Evolutionary conservation across 2,329 filamentous ascomycete genomes (phyloP).

Genomic region (Cercospora sp.): DNA sequence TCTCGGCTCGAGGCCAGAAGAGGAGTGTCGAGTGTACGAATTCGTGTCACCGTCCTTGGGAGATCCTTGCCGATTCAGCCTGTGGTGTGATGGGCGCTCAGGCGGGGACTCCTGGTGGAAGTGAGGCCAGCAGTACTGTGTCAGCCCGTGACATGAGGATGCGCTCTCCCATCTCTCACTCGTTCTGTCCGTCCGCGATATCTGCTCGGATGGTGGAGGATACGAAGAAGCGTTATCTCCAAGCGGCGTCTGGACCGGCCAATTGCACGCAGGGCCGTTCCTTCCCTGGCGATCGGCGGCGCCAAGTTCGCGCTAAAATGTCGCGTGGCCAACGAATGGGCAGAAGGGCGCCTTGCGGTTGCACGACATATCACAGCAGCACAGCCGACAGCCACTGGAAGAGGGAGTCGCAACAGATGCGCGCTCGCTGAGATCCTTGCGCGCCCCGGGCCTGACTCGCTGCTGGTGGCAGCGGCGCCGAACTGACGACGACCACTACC

Average conservation of each 20-base stretch:
- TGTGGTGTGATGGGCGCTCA: constrained; percentile 2
- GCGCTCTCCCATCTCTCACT: not conserved
- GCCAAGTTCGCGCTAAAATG: not conserved
- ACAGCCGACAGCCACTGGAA: not conserved
- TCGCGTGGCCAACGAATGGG: constrained; percentile 9
- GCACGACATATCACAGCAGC: constrained; percentile 6
- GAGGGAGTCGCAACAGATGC: not conserved
- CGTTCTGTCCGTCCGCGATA: not conserved
- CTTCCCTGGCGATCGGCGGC: not conserved
- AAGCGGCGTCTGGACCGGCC: not conserved
- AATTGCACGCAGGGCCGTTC: not conserved
- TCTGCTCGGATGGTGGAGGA: not conserved
- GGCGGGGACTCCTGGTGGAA: not conserved
- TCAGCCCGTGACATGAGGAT: not conserved
- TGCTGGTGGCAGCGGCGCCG: not conserved
- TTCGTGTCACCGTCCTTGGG: not conserved
- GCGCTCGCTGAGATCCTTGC: not conserved
- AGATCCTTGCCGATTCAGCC: not conserved
- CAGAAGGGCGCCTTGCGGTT: constrained; percentile 1
- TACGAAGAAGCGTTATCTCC: not conserved
- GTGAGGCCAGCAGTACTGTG: not conserved
- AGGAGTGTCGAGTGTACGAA: not conserved
- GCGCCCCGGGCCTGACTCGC: not conserved
- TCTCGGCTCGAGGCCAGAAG: not conserved
- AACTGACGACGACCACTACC: not conserved